Conservation (phyloP, 306 rosid species). For the Prunus padus region DNA sequence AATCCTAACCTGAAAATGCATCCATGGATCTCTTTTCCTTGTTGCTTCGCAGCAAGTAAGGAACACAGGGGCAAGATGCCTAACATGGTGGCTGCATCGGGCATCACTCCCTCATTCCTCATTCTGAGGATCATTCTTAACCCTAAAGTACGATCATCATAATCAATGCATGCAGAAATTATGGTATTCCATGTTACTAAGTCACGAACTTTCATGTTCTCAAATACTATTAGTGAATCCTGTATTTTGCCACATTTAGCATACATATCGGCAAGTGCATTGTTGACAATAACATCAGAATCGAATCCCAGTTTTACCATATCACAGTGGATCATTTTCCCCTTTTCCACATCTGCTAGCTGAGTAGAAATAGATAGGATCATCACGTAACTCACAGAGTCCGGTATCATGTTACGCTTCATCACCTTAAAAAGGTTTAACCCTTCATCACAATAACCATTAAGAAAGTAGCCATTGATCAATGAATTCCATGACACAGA, state of each 20-base stretch:
- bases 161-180: slow-evolving; percentile 32
- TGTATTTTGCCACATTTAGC: slow-evolving; percentile 35
- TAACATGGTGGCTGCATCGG: slow-evolving; percentile 36
- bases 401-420: slow-evolving; percentile 28
- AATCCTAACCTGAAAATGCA: slow-evolving; percentile 46
- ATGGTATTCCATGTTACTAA: slow-evolving; percentile 37
- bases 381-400: slow-evolving; percentile 29
- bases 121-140: slow-evolving; percentile 21
- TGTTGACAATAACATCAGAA: slow-evolving; percentile 19
- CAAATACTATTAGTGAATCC: slow-evolving; percentile 22
- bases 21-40: slow-evolving; percentile 63
- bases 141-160: slow-evolving; percentile 27
- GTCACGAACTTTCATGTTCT: slow-evolving; percentile 31
- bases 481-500: slow-evolving; percentile 60
- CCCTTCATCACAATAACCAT: slow-evolving; percentile 27
- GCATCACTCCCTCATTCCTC: slow-evolving; percentile 32
- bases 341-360: slow-evolving; percentile 20
- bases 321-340: slow-evolving; percentile 31
- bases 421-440: slow-evolving; percentile 27
- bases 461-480: slow-evolving; percentile 43
- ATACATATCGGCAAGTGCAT: slow-evolving; percentile 37
- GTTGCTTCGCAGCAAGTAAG: slow-evolving; percentile 27
- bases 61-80: slow-evolving; percentile 36
- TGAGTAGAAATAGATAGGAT: slow-evolving; percentile 26
- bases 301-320: slow-evolving; percentile 31